phyloP scores from a whole-genome alignment of 169 alveolate species.

The Cryptosporidium xiaoi region DNA sequence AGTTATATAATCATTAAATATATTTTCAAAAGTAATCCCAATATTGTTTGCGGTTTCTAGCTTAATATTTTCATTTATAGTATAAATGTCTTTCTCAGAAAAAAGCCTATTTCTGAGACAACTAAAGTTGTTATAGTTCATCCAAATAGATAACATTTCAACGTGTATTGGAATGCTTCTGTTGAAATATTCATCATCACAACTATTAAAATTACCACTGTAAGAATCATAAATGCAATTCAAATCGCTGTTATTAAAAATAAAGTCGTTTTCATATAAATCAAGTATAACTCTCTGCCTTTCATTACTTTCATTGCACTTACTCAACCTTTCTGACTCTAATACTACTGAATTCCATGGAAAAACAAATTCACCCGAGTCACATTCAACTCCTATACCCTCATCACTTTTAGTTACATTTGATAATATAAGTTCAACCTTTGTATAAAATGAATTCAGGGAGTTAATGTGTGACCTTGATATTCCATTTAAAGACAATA shows the following conservation, averaged over 20 bases:
- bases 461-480: conserved; percentile 37
- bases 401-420: conserved; percentile 7
- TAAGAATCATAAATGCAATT: too few species aligned
- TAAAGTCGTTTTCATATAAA: conserved; percentile 21
- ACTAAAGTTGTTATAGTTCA: background rate
- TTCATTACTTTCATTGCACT: background rate
- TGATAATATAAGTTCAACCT: conserved; percentile 26
- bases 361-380: background rate
- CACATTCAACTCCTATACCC: too few species aligned
- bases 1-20: conserved; percentile 16
- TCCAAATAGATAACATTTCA: conserved; percentile 56
- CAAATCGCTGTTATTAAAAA: background rate
- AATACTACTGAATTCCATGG: conserved; percentile 50
- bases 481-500: conserved; percentile 1
- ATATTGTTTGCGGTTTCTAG: background rate
- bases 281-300: conserved; percentile 12
- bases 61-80: conserved; percentile 7
- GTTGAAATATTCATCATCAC: background rate
- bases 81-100: conserved; percentile 17
- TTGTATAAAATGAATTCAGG: conserved; percentile 24
- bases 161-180: conserved; percentile 30
- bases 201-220: background rate
- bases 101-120: conserved; percentile 31
- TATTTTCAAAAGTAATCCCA: conserved; percentile 14
- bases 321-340: background rate